Conservation (phyloP, 345 rosid species). For the Melaleuca quinquenervia region DNA sequence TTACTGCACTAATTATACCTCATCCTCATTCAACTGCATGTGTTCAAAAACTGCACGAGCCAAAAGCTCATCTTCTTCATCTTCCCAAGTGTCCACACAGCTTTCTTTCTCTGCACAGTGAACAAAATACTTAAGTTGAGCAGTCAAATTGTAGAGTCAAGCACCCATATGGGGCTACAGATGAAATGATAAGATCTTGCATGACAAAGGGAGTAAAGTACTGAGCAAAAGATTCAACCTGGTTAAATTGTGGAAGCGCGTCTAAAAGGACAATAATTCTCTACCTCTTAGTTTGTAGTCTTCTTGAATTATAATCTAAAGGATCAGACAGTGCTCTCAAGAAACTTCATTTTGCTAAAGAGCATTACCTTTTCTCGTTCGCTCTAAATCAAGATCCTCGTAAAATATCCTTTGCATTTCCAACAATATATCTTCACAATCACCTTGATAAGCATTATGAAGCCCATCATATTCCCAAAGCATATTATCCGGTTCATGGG, state of each 20-base stretch:
- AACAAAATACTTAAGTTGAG: constrained; percentile 10
- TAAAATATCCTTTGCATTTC: constrained; percentile 90
- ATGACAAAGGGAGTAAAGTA: not conserved
- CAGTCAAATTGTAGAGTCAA: not conserved
- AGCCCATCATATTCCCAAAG: constrained; percentile 87
- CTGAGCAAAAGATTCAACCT: not conserved
- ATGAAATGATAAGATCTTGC: not conserved
- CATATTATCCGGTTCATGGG: constrained; percentile 24
- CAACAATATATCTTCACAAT: constrained; percentile 72
- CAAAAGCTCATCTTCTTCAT: constrained; percentile 81
- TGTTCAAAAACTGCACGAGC: constrained; percentile 58
- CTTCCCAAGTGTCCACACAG: constrained; percentile 54
- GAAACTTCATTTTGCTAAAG: not conserved
- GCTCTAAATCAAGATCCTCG: constrained; percentile 44
- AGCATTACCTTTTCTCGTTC: constrained; percentile 18
- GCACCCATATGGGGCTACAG: not conserved
- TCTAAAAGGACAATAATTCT: not conserved
- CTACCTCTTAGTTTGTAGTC: not conserved
- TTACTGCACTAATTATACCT: constrained; percentile 18
- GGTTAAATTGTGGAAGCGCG: not conserved
- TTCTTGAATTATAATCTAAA: not conserved
- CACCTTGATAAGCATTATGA: constrained; percentile 50
- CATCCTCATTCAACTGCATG: constrained; percentile 56
- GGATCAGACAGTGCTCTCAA: not conserved
- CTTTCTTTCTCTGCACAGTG: constrained; percentile 26